These are phyloP conservation scores for Cyberlindnera japonica DNA, from an alignment of 805 yeast genomes.

Conservation along the genomic window DNA sequence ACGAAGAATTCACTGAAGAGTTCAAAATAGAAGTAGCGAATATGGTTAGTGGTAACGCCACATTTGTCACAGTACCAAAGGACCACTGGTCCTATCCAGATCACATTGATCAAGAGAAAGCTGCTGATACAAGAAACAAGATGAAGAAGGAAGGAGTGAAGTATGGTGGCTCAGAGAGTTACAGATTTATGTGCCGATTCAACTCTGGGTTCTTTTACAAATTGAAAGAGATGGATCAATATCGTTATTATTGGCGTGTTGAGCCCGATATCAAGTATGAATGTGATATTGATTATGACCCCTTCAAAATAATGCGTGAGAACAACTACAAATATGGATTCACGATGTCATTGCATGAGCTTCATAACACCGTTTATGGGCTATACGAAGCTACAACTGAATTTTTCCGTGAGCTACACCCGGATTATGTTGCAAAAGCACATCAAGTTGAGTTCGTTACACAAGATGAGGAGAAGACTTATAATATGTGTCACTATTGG, in stretches of 20 bases:
- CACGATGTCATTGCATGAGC: constrained; percentile 62
- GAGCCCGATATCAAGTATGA: constrained; percentile 62
- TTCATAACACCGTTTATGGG: constrained; percentile 54
- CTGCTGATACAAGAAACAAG: constrained; percentile 38
- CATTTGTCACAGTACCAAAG: constrained; percentile 55
- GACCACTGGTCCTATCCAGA: constrained; percentile 68
- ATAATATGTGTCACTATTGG: constrained; percentile 82
- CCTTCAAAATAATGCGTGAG: constrained; percentile 54
- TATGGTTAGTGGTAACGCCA: constrained; percentile 52
- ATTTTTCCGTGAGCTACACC: constrained; percentile 42
- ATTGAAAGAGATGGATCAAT: constrained; percentile 53
- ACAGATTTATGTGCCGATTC: constrained; percentile 63
- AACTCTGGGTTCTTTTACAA: constrained; percentile 55
- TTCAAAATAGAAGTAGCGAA: constrained; percentile 46
- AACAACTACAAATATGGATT: constrained; percentile 63
- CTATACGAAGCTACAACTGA: constrained; percentile 56
- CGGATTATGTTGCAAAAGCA: constrained; percentile 42
- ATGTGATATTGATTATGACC: constrained; percentile 63
- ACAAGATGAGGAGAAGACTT: constrained; percentile 57
- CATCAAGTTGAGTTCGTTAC: constrained; percentile 62
- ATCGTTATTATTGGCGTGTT: constrained; percentile 72
- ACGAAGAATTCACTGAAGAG: constrained; percentile 52
- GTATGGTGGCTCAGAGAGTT: constrained; percentile 61
- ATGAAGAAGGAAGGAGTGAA: constrained; percentile 43
- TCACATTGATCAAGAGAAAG: constrained; percentile 50